Evolutionary conservation across 2,329 filamentous ascomycete species (phyloP), one percentile per base, ranked within the genome.

Genomic region (Canariomyces notabilis): DNA sequence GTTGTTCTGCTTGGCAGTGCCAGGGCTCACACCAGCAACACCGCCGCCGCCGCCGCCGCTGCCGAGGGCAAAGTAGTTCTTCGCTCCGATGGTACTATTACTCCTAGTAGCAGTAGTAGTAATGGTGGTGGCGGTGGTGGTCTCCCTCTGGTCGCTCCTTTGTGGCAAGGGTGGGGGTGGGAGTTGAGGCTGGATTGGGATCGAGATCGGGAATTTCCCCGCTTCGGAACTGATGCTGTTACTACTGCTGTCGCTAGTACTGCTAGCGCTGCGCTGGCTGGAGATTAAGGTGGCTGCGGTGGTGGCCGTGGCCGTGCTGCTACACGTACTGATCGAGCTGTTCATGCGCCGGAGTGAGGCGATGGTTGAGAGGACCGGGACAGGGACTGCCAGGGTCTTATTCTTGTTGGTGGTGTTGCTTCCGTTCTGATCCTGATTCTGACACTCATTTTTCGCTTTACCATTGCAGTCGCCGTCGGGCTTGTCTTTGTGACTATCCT

Each of bases 311-410:
- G n/a, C n/a, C n/a, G n/a, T n/a, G n/a, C n/a, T n/a, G n/a, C n/a
- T n/a, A n/a, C n/a, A n/a, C 23, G 47, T 53, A 54, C 59, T 62
- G 51, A 76, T 57, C 43, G 72, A 62, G 60, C 73, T 78, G 63
- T 80, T 79, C 75, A 79, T 80, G 41, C 76, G 68, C 8, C 77
- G 70, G 46, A 80, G 70, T 59, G 77, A 71, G 15, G 69, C 68
- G 22, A 79, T 71, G 2, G 74, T 68, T 49, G 60, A 74, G 58
- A 6, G 39, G 18, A 51, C 22, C 7, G 46, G 36, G 26, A 29
- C 14, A 3, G 26, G 9, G 9, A 12, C 26, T 29, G 26, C 14
- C n/a, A n/a, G n/a, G n/a, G n/a, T n/a, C n/a, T n/a, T 21, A 12
- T 22, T 18, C 18, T 31, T 19, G 8, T 18, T 2, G 21, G 18